Evolutionary conservation across 352 stramenopile genomes (phyloP).

Genomic region (Phytophthora pluvialis): DNA sequence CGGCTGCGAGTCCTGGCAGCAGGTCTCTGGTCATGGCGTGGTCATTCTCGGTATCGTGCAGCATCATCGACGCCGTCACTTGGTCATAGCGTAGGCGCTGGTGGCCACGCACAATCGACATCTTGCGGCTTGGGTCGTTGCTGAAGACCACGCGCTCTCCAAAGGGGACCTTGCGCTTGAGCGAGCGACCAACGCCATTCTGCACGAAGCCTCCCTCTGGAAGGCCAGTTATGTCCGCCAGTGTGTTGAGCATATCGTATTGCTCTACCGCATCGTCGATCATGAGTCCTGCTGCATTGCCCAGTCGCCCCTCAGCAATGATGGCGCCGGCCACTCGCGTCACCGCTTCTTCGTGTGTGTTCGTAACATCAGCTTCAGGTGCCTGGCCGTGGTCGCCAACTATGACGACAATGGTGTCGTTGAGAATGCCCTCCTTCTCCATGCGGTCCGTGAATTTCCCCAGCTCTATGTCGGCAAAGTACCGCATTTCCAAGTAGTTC

Average conservation of each 20-base stretch:
- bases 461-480: conserved; percentile 56
- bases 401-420: conserved; percentile 66
- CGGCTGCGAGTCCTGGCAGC: conserved; percentile 26
- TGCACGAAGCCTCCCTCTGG: conserved; percentile 34
- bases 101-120: conserved; percentile 29
- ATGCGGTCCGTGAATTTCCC: conserved; percentile 57
- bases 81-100: conserved; percentile 49
- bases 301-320: too few species aligned
- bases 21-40: conserved; percentile 42
- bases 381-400: conserved; percentile 60
- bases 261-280: too few species aligned
- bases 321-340: too few species aligned
- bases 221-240: too few species aligned
- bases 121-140: conserved; percentile 46
- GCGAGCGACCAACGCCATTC: conserved; percentile 57
- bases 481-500: conserved; percentile 65
- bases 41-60: conserved; percentile 53
- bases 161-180: conserved; percentile 43
- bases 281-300: too few species aligned
- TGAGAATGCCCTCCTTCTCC: conserved; percentile 48
- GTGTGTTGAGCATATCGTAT: too few species aligned
- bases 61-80: conserved; percentile 42
- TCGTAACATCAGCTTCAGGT: conserved; percentile 48
- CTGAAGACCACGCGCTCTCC: conserved; percentile 46
- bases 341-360: conserved; percentile 31